phyloP scores from a whole-genome alignment of 306 rosid genomes.

The Begonia fuchsioides region DNA sequence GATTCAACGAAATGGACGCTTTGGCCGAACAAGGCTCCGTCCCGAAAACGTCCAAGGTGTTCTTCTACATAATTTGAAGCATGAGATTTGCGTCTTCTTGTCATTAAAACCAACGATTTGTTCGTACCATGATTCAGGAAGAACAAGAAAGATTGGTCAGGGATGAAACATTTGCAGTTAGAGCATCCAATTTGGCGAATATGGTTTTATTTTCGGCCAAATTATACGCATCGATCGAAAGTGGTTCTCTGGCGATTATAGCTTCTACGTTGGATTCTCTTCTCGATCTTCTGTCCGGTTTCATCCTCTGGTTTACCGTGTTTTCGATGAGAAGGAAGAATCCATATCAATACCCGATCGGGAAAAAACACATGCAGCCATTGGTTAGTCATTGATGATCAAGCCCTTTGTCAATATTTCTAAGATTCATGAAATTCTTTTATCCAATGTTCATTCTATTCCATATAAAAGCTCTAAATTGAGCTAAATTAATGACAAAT shows the following conservation, averaged over 20 bases:
- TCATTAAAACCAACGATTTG: conserved; percentile 3
- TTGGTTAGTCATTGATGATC: conserved; percentile 33
- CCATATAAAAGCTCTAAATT: too few species aligned
- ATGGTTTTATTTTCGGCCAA: conserved; percentile 82
- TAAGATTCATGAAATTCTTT: too few species aligned
- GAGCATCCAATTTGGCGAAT: conserved; percentile 81
- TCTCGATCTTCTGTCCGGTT: conserved; percentile 93
- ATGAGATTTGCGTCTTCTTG: background rate
- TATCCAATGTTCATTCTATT: too few species aligned
- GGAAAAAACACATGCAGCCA: conserved; percentile 95
- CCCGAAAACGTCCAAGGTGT: conserved; percentile 85
- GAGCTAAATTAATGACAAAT: too few species aligned
- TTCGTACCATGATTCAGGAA: conserved; percentile 39
- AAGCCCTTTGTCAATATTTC: too few species aligned
- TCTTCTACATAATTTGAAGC: background rate
- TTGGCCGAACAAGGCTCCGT: conserved; percentile 67
- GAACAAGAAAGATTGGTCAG: conserved; percentile 67
- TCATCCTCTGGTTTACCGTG: conserved; percentile 97
- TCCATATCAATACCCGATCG: conserved; percentile 94
- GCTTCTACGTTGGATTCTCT: conserved; percentile 97
- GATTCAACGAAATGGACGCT: conserved; percentile 88
- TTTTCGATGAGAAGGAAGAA: conserved; percentile 95
- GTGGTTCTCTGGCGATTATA: conserved; percentile 93
- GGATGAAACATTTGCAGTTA: conserved; percentile 84
- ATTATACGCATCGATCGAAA: conserved; percentile 75